These are phyloP conservation scores for Fusarium palustre DNA, from an alignment of 2,329 filamentous ascomycete species.

Conservation along the genomic window DNA sequence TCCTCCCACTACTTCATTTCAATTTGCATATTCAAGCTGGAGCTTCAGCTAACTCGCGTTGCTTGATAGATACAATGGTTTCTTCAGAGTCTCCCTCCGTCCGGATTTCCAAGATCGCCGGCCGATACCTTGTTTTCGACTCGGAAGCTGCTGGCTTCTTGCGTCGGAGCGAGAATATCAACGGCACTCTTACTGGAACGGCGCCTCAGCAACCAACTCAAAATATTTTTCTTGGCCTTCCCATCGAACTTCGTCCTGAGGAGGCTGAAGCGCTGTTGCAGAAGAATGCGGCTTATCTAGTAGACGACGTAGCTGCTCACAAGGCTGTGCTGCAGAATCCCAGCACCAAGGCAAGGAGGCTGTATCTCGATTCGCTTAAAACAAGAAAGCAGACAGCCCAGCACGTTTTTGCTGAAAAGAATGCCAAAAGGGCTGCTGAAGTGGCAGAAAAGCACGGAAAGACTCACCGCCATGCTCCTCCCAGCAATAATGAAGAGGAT, in stretches of 20 bases:
- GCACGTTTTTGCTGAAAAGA: slow-evolving; percentile 55
- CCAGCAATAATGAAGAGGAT: slow-evolving; percentile 29
- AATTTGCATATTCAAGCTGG: slow-evolving; percentile 15
- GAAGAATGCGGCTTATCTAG: slow-evolving; percentile 79
- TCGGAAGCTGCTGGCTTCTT: slow-evolving; percentile 81
- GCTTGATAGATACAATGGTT: slow-evolving; percentile 40
- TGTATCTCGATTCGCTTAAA: slow-evolving; percentile 71
- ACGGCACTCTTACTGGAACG: slow-evolving; percentile 86
- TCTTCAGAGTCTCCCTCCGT: slow-evolving; percentile 60
- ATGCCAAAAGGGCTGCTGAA: slow-evolving; percentile 52
- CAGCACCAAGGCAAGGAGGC: slow-evolving; percentile 66
- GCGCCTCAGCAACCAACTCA: slow-evolving; percentile 94
- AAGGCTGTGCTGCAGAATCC: slow-evolving; percentile 70
- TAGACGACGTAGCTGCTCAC: slow-evolving; percentile 83
- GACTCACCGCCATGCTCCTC: slow-evolving; percentile 1
- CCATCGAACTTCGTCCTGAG: slow-evolving; percentile 89
- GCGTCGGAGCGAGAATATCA: slow-evolving; percentile 84
- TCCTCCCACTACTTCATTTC: slow-evolving; percentile 7
- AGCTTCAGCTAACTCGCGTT: slow-evolving; percentile 38
- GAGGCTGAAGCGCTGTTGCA: slow-evolving; percentile 86
- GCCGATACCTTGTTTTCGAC: slow-evolving; percentile 91
- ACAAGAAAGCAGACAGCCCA: slow-evolving; percentile 58
- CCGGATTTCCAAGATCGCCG: slow-evolving; percentile 82
- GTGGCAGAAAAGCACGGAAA: slow-evolving; percentile 40
- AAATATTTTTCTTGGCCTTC: slow-evolving; percentile 91